phyloP scores from a whole-genome alignment of 1,284 basidiomycete species.

The Ustilago curta region DNA sequence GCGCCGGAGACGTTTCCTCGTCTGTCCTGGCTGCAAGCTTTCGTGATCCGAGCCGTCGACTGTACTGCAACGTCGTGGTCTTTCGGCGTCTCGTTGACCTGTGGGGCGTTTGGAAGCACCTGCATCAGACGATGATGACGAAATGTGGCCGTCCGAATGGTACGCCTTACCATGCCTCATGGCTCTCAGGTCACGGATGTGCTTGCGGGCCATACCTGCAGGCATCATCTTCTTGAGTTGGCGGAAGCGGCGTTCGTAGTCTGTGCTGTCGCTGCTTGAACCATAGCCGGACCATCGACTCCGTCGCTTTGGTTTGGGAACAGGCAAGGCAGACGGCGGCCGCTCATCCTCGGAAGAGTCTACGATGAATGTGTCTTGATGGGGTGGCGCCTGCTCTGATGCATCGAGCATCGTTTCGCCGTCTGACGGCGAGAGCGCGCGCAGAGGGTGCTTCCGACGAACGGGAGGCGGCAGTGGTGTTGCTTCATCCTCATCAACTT shows the following conservation, averaged over 20 bases:
- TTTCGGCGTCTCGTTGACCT: neutral
- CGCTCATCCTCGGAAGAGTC: slow-evolving; percentile 46
- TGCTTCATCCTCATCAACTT: slow-evolving; percentile 17
- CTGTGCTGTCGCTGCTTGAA: slow-evolving; percentile 55
- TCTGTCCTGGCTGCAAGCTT: slow-evolving; percentile 54
- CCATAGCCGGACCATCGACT: slow-evolving; percentile 49
- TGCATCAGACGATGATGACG: slow-evolving; percentile 35
- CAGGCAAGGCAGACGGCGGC: neutral
- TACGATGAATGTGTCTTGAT: slow-evolving; percentile 13
- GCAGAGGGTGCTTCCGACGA: slow-evolving; percentile 27
- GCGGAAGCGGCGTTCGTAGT: slow-evolving; percentile 64
- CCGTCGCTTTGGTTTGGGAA: slow-evolving; percentile 22
- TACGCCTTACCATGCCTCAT: slow-evolving; percentile 66
- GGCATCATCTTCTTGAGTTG: slow-evolving; percentile 67
- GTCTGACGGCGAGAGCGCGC: slow-evolving; percentile 23
- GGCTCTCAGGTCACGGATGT: slow-evolving; percentile 64
- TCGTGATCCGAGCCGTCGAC: slow-evolving; percentile 13
- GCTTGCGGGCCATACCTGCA: slow-evolving; percentile 58
- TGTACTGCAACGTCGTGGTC: neutral
- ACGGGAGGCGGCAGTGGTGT: slow-evolving; percentile 2
- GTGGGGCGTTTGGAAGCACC: neutral
- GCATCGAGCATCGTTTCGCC: neutral
- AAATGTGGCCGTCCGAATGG: slow-evolving; percentile 55
- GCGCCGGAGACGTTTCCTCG: slow-evolving; percentile 43
- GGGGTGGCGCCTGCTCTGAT: too few relatives aligned